Evolutionary conservation across 139 green algal species (phyloP).

Genomic region (Micractinium sp.): DNA sequence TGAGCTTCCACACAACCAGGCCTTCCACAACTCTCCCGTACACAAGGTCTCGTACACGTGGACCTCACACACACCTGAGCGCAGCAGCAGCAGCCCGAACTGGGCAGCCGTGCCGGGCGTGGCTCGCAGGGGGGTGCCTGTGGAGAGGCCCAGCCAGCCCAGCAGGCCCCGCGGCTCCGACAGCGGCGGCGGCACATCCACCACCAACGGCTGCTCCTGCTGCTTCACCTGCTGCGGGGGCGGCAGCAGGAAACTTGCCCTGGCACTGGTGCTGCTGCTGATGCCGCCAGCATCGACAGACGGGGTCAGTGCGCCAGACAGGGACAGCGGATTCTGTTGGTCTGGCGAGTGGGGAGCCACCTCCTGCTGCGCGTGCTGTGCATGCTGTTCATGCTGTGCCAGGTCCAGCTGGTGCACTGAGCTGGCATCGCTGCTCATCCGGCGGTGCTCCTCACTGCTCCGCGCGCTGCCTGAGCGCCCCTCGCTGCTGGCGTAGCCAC

Average conservation of each 20-base stretch:
- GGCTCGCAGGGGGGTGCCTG: constrained; percentile 5
- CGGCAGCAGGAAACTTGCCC: not conserved
- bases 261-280: not conserved
- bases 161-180: not conserved
- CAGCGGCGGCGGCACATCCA: not conserved
- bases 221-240: not conserved
- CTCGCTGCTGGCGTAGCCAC: not conserved
- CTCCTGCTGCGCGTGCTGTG: not conserved
- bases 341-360: not conserved
- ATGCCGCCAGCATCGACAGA: not conserved
- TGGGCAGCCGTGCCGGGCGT: constrained; percentile 49
- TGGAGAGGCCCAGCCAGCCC: constrained; percentile 13
- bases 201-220: not conserved
- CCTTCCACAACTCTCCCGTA: too few relatives aligned
- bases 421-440: not conserved
- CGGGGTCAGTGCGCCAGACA: not conserved
- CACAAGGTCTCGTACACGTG: not conserved
- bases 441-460: not conserved
- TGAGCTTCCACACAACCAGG: not conserved
- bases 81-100: constrained; percentile 51
- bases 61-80: constrained; percentile 3
- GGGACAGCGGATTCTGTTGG: not conserved
- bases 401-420: constrained; percentile 1
- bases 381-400: not conserved
- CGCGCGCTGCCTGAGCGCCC: not conserved